Conservation (phyloP, 2,329 filamentous ascomycete genomes). For the Tolypocladium album region DNA sequence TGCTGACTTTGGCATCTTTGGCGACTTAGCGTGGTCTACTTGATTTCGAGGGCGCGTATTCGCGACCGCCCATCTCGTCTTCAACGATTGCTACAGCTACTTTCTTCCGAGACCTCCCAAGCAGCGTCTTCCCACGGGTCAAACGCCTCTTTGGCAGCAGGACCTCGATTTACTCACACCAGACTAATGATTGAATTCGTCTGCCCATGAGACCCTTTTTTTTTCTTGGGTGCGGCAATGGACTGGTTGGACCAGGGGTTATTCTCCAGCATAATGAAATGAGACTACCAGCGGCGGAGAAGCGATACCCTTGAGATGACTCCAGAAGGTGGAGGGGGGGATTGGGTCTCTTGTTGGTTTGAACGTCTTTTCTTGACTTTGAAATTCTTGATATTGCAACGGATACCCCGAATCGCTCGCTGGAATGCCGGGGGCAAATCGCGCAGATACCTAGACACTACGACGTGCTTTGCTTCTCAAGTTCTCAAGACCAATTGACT, state of each 20-base stretch:
- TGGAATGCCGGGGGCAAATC: conserved; percentile 1
- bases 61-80: conserved; percentile 7
- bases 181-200: not conserved
- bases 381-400: conserved; percentile 2
- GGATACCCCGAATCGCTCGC: conserved; percentile 12
- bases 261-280: not conserved
- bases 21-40: conserved; percentile 23
- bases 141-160: not conserved
- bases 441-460: not conserved
- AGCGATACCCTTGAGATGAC: not conserved
- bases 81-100: conserved; percentile 4
- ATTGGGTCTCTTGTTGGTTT: not conserved
- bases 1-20: conserved; percentile 19
- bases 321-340: not conserved
- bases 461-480: not conserved
- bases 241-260: not conserved
- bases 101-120: not conserved
- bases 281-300: not conserved
- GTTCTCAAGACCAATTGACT: not conserved
- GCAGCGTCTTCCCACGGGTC: not conserved
- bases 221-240: not conserved
- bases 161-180: not conserved
- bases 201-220: not conserved
- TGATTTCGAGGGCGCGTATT: conserved; percentile 16
- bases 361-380: conserved; percentile 1